These are phyloP conservation scores for Vitis vinifera DNA, from an alignment of 164 flowering plant genomes.

Conservation along the genomic window ASM3070453v1 NC_081813.1:1899001-1899500, in stretches of 20 bases:
- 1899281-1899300: constrained; percentile 77
- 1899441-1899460: constrained; percentile 71
- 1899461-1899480: constrained; percentile 92
- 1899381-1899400: constrained; percentile 89
- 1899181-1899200: constrained; percentile 31
- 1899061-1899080: constrained; percentile 11
- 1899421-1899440: constrained; percentile 70
- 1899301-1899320: constrained; percentile 75
- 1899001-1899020: constrained; percentile 30
- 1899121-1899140: no score
- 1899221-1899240: constrained; percentile 58
- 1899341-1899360: constrained; percentile 75
- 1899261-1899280: constrained; percentile 59
- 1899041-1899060: constrained; percentile 6
- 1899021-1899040: constrained; percentile 26
- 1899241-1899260: constrained; percentile 67
- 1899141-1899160: no score
- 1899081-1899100: no score
- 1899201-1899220: constrained; percentile 88
- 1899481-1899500: constrained; percentile 77
- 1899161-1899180: constrained; percentile 9
- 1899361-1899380: constrained; percentile 79
- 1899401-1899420: constrained; percentile 84
- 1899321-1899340: constrained; percentile 88
- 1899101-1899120: no score